These are phyloP conservation scores for Monosporozyma solicola DNA, from an alignment of 805 yeast species.

Conservation along the genomic window DNA sequence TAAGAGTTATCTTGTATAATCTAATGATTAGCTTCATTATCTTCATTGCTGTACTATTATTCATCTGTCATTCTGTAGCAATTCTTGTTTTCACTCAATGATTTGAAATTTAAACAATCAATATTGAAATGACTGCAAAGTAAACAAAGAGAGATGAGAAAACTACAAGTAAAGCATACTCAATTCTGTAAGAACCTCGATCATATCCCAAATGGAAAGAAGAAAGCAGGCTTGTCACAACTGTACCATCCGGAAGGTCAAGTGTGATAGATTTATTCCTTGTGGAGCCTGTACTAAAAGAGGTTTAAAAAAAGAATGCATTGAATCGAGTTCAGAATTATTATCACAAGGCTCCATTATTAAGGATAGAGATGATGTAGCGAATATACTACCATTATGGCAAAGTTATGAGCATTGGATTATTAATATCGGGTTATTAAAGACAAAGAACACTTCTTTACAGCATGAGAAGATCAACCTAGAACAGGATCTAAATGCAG, in stretches of 20 bases:
- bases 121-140: not conserved
- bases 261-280: slow-evolving; percentile 29
- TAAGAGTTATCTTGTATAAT: no score
- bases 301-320: slow-evolving; percentile 21
- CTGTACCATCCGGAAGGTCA: slow-evolving; percentile 25
- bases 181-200: not conserved
- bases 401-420: slow-evolving; percentile 25
- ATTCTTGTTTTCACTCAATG: not conserved
- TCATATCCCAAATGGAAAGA: not conserved
- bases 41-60: no score
- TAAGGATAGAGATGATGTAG: slow-evolving; percentile 6
- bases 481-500: slow-evolving; percentile 5
- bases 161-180: not conserved
- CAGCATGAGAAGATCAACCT: slow-evolving; percentile 3
- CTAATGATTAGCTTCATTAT: no score
- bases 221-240: slow-evolving; percentile 13
- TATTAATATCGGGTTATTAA: slow-evolving; percentile 18
- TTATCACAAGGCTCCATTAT: not conserved
- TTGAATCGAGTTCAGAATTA: not conserved
- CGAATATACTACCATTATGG: slow-evolving; percentile 18
- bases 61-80: slow-evolving; percentile 5
- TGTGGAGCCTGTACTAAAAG: slow-evolving; percentile 26
- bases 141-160: not conserved
- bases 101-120: not conserved
- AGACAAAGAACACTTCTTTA: slow-evolving; percentile 8